Evolutionary conservation across 805 yeast genomes (phyloP), one percentile per base, ranked within the genome.

Genomic region (Metschnikowia henanensis): DNA sequence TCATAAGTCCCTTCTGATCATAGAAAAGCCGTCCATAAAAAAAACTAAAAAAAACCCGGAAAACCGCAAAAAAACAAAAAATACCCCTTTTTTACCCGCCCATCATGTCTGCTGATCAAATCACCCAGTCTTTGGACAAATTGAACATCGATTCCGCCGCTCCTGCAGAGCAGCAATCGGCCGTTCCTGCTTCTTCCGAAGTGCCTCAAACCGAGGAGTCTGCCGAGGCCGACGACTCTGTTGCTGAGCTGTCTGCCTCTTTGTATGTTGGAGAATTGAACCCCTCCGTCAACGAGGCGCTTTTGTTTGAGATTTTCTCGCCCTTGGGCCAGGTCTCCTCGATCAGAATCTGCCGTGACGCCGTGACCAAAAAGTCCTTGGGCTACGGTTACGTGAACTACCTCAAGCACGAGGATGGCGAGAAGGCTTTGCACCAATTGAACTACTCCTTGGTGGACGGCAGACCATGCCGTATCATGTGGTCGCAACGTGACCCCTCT

Each of bases 401-500:
- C 84, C 90, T 84, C 76, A 81, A 84, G 70, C 73, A 79, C 57
- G 87, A 79, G 53, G 97, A 94, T 64, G 98, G 96, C 65, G 90
- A 84, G 75, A 83, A 79, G 64, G 99, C 99, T 51, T 77, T 94
- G 68, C 95, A 90, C 66, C 94, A 89, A 73, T 81, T 94, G 73
- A 94, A 92, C 88, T 94, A 94, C 79, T 73, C 90, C 47, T 82
- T 82, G 62, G 83, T 94, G 75, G 91, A 91, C 72, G 97, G 97
- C 64, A 88, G 85, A 64, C 90, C 97, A 62, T 90, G 97, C 76
- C 89, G 99, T 74, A 92, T 94, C 77, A 94, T 94, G 98, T 90
- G 98, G 97, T 90, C 97, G 57, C 98, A 94, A 79, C 89, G 98
- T 76, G 98, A 94, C 70, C 98, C 99, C 55, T 80, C 96, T 51